Evolutionary conservation across 1,139 yeast species (phyloP).

Genomic region (Saccharomycopsis crataegensis): DNA sequence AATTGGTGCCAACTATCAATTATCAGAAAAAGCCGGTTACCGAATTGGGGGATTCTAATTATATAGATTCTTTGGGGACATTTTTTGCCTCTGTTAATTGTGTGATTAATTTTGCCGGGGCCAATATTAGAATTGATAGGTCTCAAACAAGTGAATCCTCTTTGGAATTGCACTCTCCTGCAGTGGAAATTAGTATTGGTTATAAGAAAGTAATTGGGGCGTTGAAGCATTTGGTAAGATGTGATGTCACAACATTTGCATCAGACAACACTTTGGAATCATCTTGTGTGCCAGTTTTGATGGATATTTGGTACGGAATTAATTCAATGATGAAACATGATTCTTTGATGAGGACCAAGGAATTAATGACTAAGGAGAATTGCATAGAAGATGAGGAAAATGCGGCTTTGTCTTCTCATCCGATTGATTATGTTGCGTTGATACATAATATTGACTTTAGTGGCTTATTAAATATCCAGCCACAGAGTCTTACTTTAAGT

Average conservation of each 20-base stretch:
- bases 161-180: slow-evolving; percentile 68
- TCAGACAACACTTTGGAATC: slow-evolving; percentile 68
- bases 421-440: not conserved
- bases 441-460: slow-evolving; percentile 53
- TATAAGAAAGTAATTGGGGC: slow-evolving; percentile 30
- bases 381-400: not conserved
- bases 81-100: slow-evolving; percentile 40
- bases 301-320: slow-evolving; percentile 46
- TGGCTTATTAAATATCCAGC: slow-evolving; percentile 56
- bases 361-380: not conserved
- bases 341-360: not conserved
- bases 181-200: slow-evolving; percentile 49
- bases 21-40: not conserved
- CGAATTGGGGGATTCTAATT: slow-evolving; percentile 9
- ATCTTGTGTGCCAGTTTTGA: slow-evolving; percentile 70
- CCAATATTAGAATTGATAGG: slow-evolving; percentile 43
- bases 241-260: slow-evolving; percentile 57
- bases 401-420: not conserved
- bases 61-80: slow-evolving; percentile 17
- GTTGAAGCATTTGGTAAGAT: slow-evolving; percentile 39
- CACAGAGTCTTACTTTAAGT: slow-evolving; percentile 68
- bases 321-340: slow-evolving; percentile 9
- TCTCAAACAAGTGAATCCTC: slow-evolving; percentile 38
- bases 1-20: slow-evolving; percentile 10
- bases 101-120: slow-evolving; percentile 58